Evolutionary conservation across 1,284 basidiomycete genomes (phyloP).

Genomic region (Xerocomus alliaceus): DNA sequence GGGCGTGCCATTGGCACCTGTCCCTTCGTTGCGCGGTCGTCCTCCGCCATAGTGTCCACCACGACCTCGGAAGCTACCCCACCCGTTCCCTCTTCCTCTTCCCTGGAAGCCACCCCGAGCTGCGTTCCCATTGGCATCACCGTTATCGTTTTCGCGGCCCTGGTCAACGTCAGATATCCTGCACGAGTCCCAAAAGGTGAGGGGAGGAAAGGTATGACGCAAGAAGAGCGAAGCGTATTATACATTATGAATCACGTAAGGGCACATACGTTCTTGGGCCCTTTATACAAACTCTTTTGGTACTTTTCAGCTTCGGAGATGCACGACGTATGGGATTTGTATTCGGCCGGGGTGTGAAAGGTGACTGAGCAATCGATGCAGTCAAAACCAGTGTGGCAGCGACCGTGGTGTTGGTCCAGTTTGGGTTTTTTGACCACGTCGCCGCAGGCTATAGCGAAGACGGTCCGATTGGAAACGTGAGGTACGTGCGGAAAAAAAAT

Average conservation of each 20-base stretch:
- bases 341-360: constrained; percentile 76
- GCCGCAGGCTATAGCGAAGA: constrained; percentile 56
- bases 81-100: constrained; percentile 30
- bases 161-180: constrained; percentile 17
- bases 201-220: not conserved
- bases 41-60: constrained; percentile 22
- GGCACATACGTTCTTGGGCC: constrained; percentile 25
- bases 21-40: constrained; percentile 46
- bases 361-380: constrained; percentile 89
- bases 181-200: not conserved
- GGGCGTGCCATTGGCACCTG: constrained; percentile 73
- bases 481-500: not conserved
- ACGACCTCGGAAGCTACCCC: constrained; percentile 33
- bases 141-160: constrained; percentile 18
- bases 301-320: constrained; percentile 93
- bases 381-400: constrained; percentile 76
- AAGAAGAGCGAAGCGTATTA: not conserved
- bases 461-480: not conserved
- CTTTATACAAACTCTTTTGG: constrained; percentile 77
- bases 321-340: constrained; percentile 84
- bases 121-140: not conserved
- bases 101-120: constrained; percentile 36
- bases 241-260: not conserved
- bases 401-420: constrained; percentile 70
- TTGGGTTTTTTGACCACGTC: constrained; percentile 94